phyloP scores from a whole-genome alignment of 306 rosid species.

The Casuarina equisetifolia region DNA sequence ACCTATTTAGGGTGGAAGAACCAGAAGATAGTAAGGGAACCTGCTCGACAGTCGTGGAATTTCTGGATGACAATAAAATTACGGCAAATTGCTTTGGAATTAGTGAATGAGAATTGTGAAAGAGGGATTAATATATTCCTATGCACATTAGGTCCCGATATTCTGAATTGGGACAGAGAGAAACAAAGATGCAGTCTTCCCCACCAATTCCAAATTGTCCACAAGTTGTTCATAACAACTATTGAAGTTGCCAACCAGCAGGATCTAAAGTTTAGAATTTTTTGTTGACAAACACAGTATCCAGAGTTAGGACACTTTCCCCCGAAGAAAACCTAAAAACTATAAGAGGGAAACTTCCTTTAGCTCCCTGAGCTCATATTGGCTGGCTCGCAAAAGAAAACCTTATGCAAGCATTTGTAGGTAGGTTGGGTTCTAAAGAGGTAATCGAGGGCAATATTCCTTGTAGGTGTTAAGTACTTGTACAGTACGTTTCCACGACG shows the following conservation, averaged over 20 bases:
- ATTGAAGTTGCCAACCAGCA: constrained; percentile 5
- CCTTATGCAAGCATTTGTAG: background rate
- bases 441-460: background rate
- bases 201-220: background rate
- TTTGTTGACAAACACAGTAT: background rate
- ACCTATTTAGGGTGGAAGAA: background rate
- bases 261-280: background rate
- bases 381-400: background rate
- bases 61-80: background rate
- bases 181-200: background rate
- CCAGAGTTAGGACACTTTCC: background rate
- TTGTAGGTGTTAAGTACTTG: background rate
- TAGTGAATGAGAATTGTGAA: background rate
- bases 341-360: constrained; percentile 6
- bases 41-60: background rate
- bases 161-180: background rate
- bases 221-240: background rate
- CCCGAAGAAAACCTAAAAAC: background rate
- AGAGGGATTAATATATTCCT: background rate
- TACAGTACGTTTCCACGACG: background rate
- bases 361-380: background rate
- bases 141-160: background rate
- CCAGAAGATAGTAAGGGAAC: background rate
- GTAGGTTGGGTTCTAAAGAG: background rate
- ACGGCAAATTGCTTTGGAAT: background rate